Evolutionary conservation across 2,329 filamentous ascomycete genomes (phyloP).

Genomic region (Sarocladium oryzae): DNA sequence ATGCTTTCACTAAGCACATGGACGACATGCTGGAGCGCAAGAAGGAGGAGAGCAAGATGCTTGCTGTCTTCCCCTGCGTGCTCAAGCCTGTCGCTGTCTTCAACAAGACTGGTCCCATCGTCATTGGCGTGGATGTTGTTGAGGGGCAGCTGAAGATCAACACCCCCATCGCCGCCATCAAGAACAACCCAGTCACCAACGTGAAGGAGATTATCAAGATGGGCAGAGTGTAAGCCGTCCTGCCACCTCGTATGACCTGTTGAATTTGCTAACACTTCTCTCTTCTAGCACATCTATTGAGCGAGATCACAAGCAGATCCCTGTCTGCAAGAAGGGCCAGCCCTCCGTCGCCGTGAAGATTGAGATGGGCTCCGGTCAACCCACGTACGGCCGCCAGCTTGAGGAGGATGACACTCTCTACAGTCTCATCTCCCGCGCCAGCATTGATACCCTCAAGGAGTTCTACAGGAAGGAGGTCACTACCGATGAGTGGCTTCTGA

Average conservation of each 20-base stretch:
- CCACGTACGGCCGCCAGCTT: slow-evolving; percentile 87
- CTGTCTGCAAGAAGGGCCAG: slow-evolving; percentile 88
- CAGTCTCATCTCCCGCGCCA: slow-evolving; percentile 76
- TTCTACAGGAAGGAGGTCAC: slow-evolving; percentile 83
- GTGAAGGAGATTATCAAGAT: slow-evolving; percentile 77
- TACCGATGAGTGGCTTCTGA: slow-evolving; percentile 90
- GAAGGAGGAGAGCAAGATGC: slow-evolving; percentile 92
- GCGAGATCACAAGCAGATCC: slow-evolving; percentile 92
- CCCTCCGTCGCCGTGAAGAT: slow-evolving; percentile 98
- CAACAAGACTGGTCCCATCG: slow-evolving; percentile 96
- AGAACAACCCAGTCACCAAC: slow-evolving; percentile 70
- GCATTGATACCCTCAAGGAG: slow-evolving; percentile 93
- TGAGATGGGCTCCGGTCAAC: slow-evolving; percentile 86
- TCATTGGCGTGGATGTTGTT: slow-evolving; percentile 90
- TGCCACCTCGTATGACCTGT: too few relatives aligned
- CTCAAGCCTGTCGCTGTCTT: slow-evolving; percentile 86
- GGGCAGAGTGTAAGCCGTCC: slow-evolving; percentile 78
- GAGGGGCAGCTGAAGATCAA: slow-evolving; percentile 82
- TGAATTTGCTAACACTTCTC: slow-evolving; percentile 23
- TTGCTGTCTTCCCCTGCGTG: slow-evolving; percentile 95
- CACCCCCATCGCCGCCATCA: slow-evolving; percentile 85
- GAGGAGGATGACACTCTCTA: slow-evolving; percentile 88
- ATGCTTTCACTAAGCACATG: slow-evolving; percentile 95
- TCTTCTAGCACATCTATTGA: slow-evolving; percentile 81
- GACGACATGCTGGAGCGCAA: slow-evolving; percentile 77